Base-by-base conservation (phyloP, 1,139 yeast genomes). In the Yarrowia galli region DNA sequence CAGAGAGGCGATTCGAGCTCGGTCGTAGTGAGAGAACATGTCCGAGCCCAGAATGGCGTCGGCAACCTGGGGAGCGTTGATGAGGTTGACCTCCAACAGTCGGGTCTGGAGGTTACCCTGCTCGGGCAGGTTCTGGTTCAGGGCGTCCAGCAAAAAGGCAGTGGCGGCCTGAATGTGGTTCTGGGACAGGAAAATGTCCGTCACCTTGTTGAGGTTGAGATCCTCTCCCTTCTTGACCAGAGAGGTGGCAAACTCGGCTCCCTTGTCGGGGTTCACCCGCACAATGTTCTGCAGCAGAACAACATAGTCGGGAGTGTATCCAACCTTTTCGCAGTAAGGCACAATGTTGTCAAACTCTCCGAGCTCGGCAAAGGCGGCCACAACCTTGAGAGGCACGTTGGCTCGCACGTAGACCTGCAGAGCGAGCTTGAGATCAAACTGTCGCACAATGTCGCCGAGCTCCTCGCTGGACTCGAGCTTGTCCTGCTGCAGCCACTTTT, bases 51-150 rank as follows among this genome's bases (percentile, higher is more conserved):
- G 85, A 73, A 95, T 96, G 22, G 99, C 99, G 80, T 96, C 99
- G 54, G 99, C 99, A 69, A 96, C 99, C 83, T 96, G 99, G 66
- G 99, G 99, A 13, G 99, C 99, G 77, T 93, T 96, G 77, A 91
- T 80, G 77, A 96, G 83, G 79, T 96, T 96, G 73, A 91, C 92
- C 80, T 96, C 99, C 74, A 96, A 85, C 67, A 96, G 88, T 76
- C 96, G 88, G 18, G 99, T 96, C 83, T 96, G 99, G 76, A 96
- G 83, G 75, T 92, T 97, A 20, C 98, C 98, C 77, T 95, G 97
- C 71, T 95, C 91, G 67, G 99, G 98, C 54, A 89, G 84, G 79
- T 96, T 97, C 72, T 89, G 92, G 82, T 95, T 95, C 77, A 96
- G 85, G 12, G 98, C 98, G 80, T 96, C 99, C 75, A 96, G 84